These are phyloP conservation scores for Cucurbitaria berberidis DNA, from an alignment of 2,329 filamentous ascomycete genomes.

Conservation along the genomic window DNA sequence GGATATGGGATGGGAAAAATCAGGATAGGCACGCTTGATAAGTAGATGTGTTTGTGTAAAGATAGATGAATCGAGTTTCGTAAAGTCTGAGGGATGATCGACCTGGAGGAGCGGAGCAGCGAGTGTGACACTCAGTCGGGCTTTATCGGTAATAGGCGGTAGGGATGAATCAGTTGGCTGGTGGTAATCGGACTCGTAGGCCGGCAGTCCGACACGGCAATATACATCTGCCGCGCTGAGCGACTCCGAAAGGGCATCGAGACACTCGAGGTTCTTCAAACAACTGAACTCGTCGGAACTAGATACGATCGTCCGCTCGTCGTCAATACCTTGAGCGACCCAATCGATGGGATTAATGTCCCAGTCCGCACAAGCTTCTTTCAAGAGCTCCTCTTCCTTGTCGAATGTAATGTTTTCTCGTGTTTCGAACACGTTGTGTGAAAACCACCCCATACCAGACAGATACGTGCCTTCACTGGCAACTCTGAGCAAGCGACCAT, in stretches of 20 bases:
- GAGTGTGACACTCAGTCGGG: constrained; percentile 61
- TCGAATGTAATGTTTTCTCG: constrained; percentile 49
- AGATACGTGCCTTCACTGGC: constrained; percentile 81
- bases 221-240: constrained; percentile 72
- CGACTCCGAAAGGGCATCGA: constrained; percentile 62
- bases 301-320: background rate
- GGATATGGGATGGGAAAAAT: background rate
- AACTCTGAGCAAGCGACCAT: constrained; percentile 74
- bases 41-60: constrained; percentile 37
- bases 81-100: constrained; percentile 55
- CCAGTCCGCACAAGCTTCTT: constrained; percentile 73
- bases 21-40: constrained; percentile 20
- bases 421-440: constrained; percentile 62
- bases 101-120: constrained; percentile 61
- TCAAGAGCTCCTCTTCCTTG: constrained; percentile 67
- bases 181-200: constrained; percentile 36
- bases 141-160: constrained; percentile 62
- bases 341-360: constrained; percentile 67
- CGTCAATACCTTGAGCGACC: background rate
- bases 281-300: background rate
- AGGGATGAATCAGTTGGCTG: constrained; percentile 67
- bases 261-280: constrained; percentile 51
- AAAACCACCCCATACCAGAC: constrained; percentile 77
- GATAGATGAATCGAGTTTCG: constrained; percentile 44
- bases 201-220: constrained; percentile 57